phyloP scores from a whole-genome alignment of 2,329 filamentous ascomycete species.

The Cadophora malorum region DNA sequence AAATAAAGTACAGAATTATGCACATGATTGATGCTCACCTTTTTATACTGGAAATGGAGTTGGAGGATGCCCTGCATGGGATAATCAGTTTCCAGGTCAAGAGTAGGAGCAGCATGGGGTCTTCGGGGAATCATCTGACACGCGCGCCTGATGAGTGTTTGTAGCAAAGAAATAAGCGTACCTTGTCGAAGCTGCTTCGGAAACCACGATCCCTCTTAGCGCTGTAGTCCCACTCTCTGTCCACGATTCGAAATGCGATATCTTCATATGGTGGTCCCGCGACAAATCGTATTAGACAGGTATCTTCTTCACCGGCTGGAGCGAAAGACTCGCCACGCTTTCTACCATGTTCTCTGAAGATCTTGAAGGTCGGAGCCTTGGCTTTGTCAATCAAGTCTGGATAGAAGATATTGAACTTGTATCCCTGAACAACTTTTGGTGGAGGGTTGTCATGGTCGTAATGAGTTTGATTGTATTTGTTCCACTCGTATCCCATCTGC shows the following conservation, averaged over 20 bases:
- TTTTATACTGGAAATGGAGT: slow-evolving; percentile 98
- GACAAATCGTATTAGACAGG: slow-evolving; percentile 94
- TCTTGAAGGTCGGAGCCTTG: slow-evolving; percentile 94
- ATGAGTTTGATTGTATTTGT: slow-evolving; percentile 99
- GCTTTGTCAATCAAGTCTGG: slow-evolving; percentile 94
- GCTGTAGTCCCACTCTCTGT: slow-evolving; percentile 99
- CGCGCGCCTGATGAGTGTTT: slow-evolving; percentile 23
- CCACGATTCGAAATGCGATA: slow-evolving; percentile 94
- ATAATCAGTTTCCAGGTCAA: slow-evolving; percentile 43
- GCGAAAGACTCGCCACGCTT: slow-evolving; percentile 91
- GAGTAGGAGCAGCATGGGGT: slow-evolving; percentile 16
- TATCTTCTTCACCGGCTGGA: slow-evolving; percentile 93
- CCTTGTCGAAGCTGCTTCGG: slow-evolving; percentile 96
- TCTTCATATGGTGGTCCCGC: slow-evolving; percentile 96
- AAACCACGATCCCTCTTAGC: slow-evolving; percentile 94
- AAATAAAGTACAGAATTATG: slow-evolving; percentile 23
- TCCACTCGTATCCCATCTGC: slow-evolving; percentile 99
- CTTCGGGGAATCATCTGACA: slow-evolving; percentile 18
- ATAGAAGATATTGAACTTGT: slow-evolving; percentile 99
- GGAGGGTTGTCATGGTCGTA: slow-evolving; percentile 99
- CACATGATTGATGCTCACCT: slow-evolving; percentile 60
- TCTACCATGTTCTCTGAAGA: slow-evolving; percentile 90
- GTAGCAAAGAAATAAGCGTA: slow-evolving; percentile 52
- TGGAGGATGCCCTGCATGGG: slow-evolving; percentile 81
- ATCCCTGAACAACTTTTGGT: slow-evolving; percentile 96